Conservation (phyloP, 2,329 filamentous ascomycete genomes). For the Xylariaceae sp. region DNA sequence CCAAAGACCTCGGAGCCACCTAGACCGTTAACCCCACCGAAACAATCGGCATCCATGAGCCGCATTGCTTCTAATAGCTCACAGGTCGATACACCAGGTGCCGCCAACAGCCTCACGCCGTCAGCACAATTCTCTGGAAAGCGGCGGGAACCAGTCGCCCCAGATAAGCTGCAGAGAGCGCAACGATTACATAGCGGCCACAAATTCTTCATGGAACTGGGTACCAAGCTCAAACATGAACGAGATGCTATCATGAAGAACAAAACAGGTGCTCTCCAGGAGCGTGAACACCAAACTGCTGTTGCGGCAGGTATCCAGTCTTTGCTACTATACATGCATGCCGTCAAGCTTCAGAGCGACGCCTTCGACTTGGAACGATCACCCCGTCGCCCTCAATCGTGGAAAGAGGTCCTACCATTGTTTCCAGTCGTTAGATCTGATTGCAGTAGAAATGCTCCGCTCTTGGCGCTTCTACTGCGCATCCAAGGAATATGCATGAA, state of each 20-base stretch:
- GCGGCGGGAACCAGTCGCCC: slow-evolving; percentile 34
- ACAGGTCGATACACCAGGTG: slow-evolving; percentile 48
- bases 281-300: slow-evolving; percentile 29
- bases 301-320: slow-evolving; percentile 32
- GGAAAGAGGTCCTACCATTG: slow-evolving; percentile 28
- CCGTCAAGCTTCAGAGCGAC: slow-evolving; percentile 48
- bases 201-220: slow-evolving; percentile 39
- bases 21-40: slow-evolving; percentile 50
- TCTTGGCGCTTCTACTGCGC: slow-evolving; percentile 30
- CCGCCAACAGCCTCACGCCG: slow-evolving; percentile 41
- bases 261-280: slow-evolving; percentile 15
- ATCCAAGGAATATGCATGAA: slow-evolving; percentile 31
- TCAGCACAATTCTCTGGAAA: slow-evolving; percentile 34
- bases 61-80: slow-evolving; percentile 53
- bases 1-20: slow-evolving; percentile 43
- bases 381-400: slow-evolving; percentile 36
- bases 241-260: slow-evolving; percentile 45
- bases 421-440: slow-evolving; percentile 28
- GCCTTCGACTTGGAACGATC: slow-evolving; percentile 43
- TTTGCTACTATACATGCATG: slow-evolving; percentile 44
- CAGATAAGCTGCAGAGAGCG: slow-evolving; percentile 30
- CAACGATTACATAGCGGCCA: slow-evolving; percentile 37
- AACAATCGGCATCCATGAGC: slow-evolving; percentile 47
- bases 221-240: slow-evolving; percentile 51
- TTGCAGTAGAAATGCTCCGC: slow-evolving; percentile 21